Evolutionary conservation across 176 grass and related monocot genomes (phyloP), one percentile per base, ranked within the genome.

Genomic region (Saccharum spontaneum): DNA sequence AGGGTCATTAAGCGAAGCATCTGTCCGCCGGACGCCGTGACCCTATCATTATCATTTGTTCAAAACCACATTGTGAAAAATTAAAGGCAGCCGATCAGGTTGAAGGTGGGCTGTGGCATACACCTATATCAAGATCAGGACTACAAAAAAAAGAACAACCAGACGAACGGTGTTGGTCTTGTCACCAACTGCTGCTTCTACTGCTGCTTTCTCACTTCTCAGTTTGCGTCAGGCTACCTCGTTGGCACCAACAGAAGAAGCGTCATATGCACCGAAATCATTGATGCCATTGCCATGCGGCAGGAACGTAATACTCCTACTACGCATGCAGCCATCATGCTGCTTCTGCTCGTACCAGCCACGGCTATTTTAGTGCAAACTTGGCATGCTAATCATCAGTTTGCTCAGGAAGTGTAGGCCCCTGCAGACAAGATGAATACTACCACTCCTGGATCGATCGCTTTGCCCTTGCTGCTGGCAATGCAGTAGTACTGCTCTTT

Each of bases 361-460:
- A 31, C 8, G 5, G 17, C 36, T 77, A 30, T 6, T 71, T 31
- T 1, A 68, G 16, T 22, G 17, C 80, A 40, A 83, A 73, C 23
- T 59, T 3, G 67, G 67, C 26, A 57, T 44, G 20, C 13, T 46
- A 49, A 85, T 68, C 87, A 89, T 68, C 87, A 89, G 76, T 31
- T 80, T 20, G 59, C 18, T 66, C 81, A 73, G 81, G 59, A 59
- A 63, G 48, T 14, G 82, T 74, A 85, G 82, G 65, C 15, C 69
- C 69, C 69, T 57, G 22, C 59, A 24, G 14, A 24, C 39, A 1
- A 18, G 39, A 68, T 13, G 46, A n/a, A 64, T 37, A 22, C 50
- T 37, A 22, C 50, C 24, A 83, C 55, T 28, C 28, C 24, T 41
- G 55, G 60, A 63, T 12, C 1, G 6, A 50, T 60, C 28, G 0